These are phyloP conservation scores for Candida ovalis DNA, from an alignment of 805 yeast genomes.

Conservation along the genomic window DNA sequence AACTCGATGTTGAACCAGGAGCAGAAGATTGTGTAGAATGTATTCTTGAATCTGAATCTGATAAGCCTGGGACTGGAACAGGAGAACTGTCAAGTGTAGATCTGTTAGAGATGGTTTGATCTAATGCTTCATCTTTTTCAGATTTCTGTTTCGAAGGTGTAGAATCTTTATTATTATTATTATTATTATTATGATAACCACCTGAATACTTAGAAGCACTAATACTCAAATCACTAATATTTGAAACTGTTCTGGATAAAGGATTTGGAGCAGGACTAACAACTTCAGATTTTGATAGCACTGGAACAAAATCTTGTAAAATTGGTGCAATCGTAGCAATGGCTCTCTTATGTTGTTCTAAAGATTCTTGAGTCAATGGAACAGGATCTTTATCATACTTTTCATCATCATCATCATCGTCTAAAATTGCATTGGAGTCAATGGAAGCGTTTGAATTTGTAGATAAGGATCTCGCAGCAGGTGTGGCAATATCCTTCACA, in stretches of 20 bases:
- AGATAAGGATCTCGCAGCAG: conserved; percentile 16
- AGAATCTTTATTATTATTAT: no score
- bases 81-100: neutral
- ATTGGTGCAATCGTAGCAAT: conserved; percentile 81
- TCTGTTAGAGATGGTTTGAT: neutral
- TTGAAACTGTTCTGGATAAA: conserved; percentile 30
- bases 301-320: conserved; percentile 65
- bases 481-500: conserved; percentile 5
- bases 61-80: conserved; percentile 4
- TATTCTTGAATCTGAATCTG: conserved; percentile 2
- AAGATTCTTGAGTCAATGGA: conserved; percentile 30
- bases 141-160: neutral
- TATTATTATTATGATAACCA: neutral
- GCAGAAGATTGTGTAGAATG: conserved; percentile 5
- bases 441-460: conserved; percentile 20
- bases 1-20: conserved; percentile 14
- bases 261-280: conserved; percentile 31
- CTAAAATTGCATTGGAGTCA: conserved; percentile 15
- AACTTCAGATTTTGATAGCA: conserved; percentile 46
- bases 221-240: conserved; percentile 29
- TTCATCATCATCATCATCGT: conserved; percentile 24
- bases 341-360: conserved; percentile 47
- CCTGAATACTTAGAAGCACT: conserved; percentile 11
- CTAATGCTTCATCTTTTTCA: neutral
- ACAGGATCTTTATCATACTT: conserved; percentile 20